A percentile compares a stretch with the other conserved stretches of the same genome.
Evolutionary conservation across 2,329 filamentous ascomycete species (phyloP).

Genomic region (Fusarium verticillioides): DNA sequence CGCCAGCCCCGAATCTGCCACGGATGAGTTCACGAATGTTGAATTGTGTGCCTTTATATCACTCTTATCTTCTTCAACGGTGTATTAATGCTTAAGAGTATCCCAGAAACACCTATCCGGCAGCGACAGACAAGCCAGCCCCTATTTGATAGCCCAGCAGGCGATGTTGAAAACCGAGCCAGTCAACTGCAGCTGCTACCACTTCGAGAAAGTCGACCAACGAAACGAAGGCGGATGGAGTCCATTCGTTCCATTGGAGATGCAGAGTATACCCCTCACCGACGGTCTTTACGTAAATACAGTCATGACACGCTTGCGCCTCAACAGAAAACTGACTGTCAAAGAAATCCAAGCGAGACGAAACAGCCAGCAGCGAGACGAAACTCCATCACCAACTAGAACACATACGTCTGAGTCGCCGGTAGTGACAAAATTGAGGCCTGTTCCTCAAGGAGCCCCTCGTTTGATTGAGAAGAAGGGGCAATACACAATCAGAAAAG

Average conservation of each 20-base stretch:
- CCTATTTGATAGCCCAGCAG: not conserved
- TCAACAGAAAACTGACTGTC: not conserved
- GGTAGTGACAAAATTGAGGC: slow-evolving; percentile 31
- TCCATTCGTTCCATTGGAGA: slow-evolving; percentile 26
- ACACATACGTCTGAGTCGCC: not conserved
- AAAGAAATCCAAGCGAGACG: not conserved
- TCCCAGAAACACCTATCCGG: slow-evolving; percentile 34
- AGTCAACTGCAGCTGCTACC: not conserved
- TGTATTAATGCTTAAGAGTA: slow-evolving; percentile 14
- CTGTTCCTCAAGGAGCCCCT: slow-evolving; percentile 43
- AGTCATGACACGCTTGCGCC: not conserved
- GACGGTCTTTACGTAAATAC: not conserved
- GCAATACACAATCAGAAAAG: slow-evolving; percentile 43
- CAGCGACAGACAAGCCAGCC: not conserved
- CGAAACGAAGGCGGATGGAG: slow-evolving; percentile 30
- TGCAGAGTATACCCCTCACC: not conserved
- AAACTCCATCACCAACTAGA: not conserved
- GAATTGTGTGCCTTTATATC: slow-evolving; percentile 17
- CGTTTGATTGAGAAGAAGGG: slow-evolving; percentile 43
- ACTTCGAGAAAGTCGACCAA: not conserved
- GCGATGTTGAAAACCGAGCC: not conserved
- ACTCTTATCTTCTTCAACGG: rapidly evolving
- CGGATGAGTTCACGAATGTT: slow-evolving; percentile 29
- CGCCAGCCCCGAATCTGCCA: not conserved
- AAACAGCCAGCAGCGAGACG: not conserved